phyloP scores from a whole-genome alignment of 1,284 basidiomycete genomes.

The Heterobasidion occidentale region DNA sequence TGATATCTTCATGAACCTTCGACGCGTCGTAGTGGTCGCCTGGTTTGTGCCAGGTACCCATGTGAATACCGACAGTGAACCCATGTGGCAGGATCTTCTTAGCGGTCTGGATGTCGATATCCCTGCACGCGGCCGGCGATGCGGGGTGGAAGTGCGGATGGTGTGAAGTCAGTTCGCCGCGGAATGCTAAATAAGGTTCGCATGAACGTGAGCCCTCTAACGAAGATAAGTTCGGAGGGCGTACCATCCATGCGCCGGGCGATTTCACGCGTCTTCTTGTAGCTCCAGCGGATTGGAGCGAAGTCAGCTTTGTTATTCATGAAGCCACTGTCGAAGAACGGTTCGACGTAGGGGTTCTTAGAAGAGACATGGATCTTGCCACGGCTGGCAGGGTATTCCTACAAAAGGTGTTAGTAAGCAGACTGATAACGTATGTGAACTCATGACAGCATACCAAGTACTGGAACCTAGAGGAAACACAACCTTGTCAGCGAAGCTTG shows the following conservation, averaged over 20 bases:
- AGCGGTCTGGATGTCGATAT: slow-evolving; percentile 65
- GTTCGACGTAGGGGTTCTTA: slow-evolving; percentile 52
- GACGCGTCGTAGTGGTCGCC: slow-evolving; percentile 43
- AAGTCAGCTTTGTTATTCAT: slow-evolving; percentile 73
- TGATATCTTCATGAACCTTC: slow-evolving; percentile 58
- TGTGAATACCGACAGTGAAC: slow-evolving; percentile 65
- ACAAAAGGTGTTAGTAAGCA: not conserved
- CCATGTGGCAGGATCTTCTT: slow-evolving; percentile 52
- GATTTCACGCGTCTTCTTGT: slow-evolving; percentile 67
- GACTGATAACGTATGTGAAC: not conserved
- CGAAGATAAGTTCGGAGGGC: slow-evolving; percentile 4
- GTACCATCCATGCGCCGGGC: slow-evolving; percentile 66
- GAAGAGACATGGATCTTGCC: slow-evolving; percentile 55
- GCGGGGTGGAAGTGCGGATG: slow-evolving; percentile 69
- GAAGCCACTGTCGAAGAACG: slow-evolving; percentile 64
- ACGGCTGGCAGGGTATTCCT: slow-evolving; percentile 14
- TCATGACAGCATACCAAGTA: slow-evolving; percentile 30
- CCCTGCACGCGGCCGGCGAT: slow-evolving; percentile 47
- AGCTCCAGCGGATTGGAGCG: slow-evolving; percentile 69
- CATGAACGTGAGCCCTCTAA: not conserved
- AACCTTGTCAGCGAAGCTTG: not conserved
- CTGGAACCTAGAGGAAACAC: slow-evolving; percentile 40
- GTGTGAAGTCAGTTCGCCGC: slow-evolving; percentile 62
- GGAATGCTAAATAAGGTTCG: slow-evolving; percentile 37
- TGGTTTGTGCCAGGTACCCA: slow-evolving; percentile 62